phyloP scores from a whole-genome alignment of 2,329 filamentous ascomycete species.

The Penicillium sp. region DNA sequence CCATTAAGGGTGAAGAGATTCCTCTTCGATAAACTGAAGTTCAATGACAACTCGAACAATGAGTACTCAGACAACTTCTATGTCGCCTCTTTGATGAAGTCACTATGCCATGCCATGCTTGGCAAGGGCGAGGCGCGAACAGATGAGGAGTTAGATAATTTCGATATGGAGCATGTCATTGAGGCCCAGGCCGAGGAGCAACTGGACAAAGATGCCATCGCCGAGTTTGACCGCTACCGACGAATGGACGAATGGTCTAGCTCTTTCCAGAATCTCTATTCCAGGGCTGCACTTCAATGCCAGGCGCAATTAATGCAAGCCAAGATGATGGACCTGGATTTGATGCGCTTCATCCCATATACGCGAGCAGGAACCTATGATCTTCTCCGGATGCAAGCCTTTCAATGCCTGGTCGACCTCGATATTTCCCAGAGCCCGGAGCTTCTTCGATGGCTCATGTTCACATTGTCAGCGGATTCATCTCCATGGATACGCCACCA shows the following conservation, averaged over 20 bases:
- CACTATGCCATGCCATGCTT: slow-evolving; percentile 57
- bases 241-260: slow-evolving; percentile 66
- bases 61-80: slow-evolving; percentile 85
- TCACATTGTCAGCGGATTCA: slow-evolving; percentile 55
- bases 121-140: slow-evolving; percentile 39
- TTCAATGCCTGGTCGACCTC: slow-evolving; percentile 56
- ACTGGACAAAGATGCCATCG: slow-evolving; percentile 56
- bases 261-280: slow-evolving; percentile 64
- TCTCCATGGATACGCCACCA: slow-evolving; percentile 58
- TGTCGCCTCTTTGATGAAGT: slow-evolving; percentile 72
- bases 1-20: slow-evolving; percentile 77
- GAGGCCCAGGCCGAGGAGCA: slow-evolving; percentile 53
- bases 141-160: slow-evolving; percentile 43
- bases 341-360: slow-evolving; percentile 61
- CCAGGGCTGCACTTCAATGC: slow-evolving; percentile 60
- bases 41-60: slow-evolving; percentile 94
- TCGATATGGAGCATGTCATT: slow-evolving; percentile 48
- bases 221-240: slow-evolving; percentile 62
- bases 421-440: slow-evolving; percentile 52
- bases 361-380: slow-evolving; percentile 59
- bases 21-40: slow-evolving; percentile 81
- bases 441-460: slow-evolving; percentile 57
- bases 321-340: slow-evolving; percentile 52
- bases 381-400: slow-evolving; percentile 59
- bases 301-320: slow-evolving; percentile 55